Evolutionary conservation across 108 stramenopile genomes (phyloP).

Genomic region (Aurantiochytrium sp.): DNA sequence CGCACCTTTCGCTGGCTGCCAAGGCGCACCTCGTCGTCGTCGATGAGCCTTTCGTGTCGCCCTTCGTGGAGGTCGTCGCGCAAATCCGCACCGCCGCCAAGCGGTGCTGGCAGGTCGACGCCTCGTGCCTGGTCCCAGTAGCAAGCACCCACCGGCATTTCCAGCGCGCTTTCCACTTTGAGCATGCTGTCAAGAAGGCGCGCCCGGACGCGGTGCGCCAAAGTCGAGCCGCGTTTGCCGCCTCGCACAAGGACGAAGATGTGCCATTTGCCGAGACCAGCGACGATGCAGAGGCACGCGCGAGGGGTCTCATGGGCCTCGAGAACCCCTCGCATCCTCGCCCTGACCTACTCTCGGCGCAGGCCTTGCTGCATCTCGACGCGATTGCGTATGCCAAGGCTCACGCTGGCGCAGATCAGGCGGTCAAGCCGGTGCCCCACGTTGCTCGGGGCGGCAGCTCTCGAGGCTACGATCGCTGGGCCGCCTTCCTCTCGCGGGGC

Average conservation of each 20-base stretch:
- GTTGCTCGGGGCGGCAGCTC: neutral
- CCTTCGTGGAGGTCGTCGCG: neutral
- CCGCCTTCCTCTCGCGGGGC: neutral
- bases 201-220: neutral
- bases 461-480: neutral
- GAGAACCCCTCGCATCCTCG: neutral
- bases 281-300: neutral
- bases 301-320: neutral
- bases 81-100: neutral
- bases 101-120: neutral
- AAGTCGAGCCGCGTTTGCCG: neutral
- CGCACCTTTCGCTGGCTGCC: neutral
- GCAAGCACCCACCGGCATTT: neutral
- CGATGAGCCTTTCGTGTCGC: neutral
- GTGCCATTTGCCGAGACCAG: neutral
- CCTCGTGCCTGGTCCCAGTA: neutral
- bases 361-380: neutral
- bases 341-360: neutral
- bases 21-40: neutral
- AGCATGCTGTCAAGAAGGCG: neutral
- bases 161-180: neutral
- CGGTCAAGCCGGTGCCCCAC: conserved; percentile 37
- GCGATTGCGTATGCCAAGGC: conserved; percentile 29
- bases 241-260: neutral
- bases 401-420: conserved; percentile 48